Base-by-base conservation (phyloP, 768 basidiomycete genomes). In the Agaricus bisporus region DNA sequence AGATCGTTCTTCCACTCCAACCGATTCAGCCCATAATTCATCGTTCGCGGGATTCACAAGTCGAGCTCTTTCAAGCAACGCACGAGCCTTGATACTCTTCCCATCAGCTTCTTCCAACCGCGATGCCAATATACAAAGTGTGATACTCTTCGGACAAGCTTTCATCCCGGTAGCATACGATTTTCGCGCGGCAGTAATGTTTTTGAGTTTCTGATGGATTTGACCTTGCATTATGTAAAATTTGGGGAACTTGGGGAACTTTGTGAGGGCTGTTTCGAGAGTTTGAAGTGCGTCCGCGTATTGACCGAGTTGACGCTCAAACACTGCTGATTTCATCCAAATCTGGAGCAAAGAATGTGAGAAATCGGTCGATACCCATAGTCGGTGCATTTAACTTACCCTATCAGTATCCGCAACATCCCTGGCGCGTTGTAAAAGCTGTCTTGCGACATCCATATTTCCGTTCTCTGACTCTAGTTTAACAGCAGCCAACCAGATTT, bases 321-420 rank as follows among this genome's bases (percentile, higher is more conserved):
- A 94, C 1, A 91, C 91, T 2, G 91, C 94, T 1, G 91, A 93
- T 67, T 99, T 98, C 94, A 98, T 93, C 97, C 95, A 99, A 48
- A 99, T 98, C 93, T 95, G 63, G 8, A 6, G 46, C 28, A 35
- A 20, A 17, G 37, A 2, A 60, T 25, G 20, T 36, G 48, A 43
- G 49, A 46, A 43, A 60, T 48, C 17, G 39, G 26, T n/a, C n/a
- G 2, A 1, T 18, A 38, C 36, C 37, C 17, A 0, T 26, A 48
- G 36, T 17, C 49, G 44, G 35, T 25, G 20, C 8, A 28, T 29
- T 7, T 12, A 10, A 70, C 84, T 62, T 59, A 92, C 94, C 68
- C 94, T 73, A 60, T 95, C 87, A 1, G 95, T 98, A 61, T 92
- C 90, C 0, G 95, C 93, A 11, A 95, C 90, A 15, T 82, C 87